phyloP scores from a whole-genome alignment of 2,329 filamentous ascomycete species.

The Triangularia verruculosa region DNA sequence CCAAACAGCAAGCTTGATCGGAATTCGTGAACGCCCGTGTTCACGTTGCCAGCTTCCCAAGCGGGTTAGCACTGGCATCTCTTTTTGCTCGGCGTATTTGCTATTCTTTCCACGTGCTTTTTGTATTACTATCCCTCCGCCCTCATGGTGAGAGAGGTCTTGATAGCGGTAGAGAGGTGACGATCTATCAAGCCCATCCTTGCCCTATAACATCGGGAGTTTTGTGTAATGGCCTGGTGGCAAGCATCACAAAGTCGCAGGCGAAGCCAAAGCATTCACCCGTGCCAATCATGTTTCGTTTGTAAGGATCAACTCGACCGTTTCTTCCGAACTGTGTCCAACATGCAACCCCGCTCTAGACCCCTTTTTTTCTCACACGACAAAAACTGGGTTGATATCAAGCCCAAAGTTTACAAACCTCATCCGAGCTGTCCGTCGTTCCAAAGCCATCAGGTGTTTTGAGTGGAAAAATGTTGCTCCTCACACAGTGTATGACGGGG shows the following conservation, averaged over 20 bases:
- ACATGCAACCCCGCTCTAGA: neutral
- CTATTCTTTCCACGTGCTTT: neutral
- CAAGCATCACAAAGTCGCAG: neutral
- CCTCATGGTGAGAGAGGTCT: neutral
- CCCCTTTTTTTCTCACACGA: neutral
- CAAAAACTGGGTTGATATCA: neutral
- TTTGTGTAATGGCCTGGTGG: neutral
- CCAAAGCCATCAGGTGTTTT: neutral
- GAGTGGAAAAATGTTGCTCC: neutral
- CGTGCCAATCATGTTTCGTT: conserved; percentile 7
- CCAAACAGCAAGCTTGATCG: neutral
- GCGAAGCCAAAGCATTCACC: conserved; percentile 4
- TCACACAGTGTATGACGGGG: neutral
- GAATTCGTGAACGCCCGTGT: neutral
- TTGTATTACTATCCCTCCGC: too few species aligned
- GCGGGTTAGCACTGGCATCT: neutral
- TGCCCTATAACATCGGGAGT: neutral
- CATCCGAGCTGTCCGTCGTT: neutral
- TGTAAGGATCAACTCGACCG: neutral
- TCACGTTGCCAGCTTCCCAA: neutral
- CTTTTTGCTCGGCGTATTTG: neutral
- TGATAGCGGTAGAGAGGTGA: neutral
- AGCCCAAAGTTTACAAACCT: neutral
- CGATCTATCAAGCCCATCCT: neutral
- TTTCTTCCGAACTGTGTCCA: neutral